These are phyloP conservation scores for Cinnamomum micranthum DNA, from an alignment of 164 flowering plant species.

Conservation along the genomic window DNA sequence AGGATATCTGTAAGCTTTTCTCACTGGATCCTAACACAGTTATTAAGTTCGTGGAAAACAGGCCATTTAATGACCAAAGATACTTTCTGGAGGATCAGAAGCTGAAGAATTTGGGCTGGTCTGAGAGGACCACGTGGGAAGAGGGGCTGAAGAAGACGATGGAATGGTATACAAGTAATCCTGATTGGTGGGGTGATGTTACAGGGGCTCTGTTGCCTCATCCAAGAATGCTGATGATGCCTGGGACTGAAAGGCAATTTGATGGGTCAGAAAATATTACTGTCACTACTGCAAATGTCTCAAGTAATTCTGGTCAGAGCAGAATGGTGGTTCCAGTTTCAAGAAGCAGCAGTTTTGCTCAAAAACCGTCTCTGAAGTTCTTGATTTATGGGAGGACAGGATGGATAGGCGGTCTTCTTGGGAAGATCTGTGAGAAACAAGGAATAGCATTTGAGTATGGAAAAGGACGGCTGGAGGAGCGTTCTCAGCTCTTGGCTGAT, in stretches of 20 bases:
- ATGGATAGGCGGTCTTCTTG: conserved; percentile 70
- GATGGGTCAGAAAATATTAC: conserved; percentile 41
- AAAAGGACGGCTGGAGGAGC: conserved; percentile 56
- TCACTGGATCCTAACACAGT: conserved; percentile 41
- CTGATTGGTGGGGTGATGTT: conserved; percentile 82
- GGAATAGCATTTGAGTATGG: conserved; percentile 59
- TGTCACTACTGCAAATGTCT: conserved; percentile 11
- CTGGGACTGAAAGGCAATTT: conserved; percentile 50
- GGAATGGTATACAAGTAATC: conserved; percentile 58
- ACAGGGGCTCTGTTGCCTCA: conserved; percentile 63
- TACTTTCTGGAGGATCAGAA: conserved; percentile 71
- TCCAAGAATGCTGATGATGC: conserved; percentile 72
- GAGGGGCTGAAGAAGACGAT: conserved; percentile 64
- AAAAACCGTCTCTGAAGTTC: conserved; percentile 42
- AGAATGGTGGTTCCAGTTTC: conserved; percentile 37
- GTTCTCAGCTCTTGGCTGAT: conserved; percentile 43
- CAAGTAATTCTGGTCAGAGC: conserved; percentile 26
- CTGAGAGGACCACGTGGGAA: conserved; percentile 58
- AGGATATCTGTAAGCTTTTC: conserved; percentile 64
- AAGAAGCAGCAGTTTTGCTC: conserved; percentile 26
- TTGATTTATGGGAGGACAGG: conserved; percentile 66
- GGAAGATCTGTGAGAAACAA: conserved; percentile 54
- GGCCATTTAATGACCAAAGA: conserved; percentile 70
- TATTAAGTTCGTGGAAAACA: conserved; percentile 59
- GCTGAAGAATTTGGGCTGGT: conserved; percentile 63